These are phyloP conservation scores for Barbatosphaeria neglecta DNA, from an alignment of 495 filamentous ascomycete species.

Conservation along the genomic window DNA sequence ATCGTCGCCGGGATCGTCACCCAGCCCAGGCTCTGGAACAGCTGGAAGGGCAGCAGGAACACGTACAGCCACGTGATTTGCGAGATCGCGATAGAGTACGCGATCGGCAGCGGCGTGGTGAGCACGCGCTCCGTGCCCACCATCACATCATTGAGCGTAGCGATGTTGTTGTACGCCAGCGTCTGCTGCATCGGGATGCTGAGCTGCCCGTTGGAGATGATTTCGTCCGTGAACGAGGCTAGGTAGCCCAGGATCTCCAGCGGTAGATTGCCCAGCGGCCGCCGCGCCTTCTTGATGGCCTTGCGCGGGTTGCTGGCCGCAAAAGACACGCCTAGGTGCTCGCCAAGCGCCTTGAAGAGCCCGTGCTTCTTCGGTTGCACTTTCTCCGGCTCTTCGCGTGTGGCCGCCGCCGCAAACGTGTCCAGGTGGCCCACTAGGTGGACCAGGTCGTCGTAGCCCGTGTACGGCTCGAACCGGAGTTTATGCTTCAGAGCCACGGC, in stretches of 20 bases:
- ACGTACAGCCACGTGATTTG: conserved; percentile 88
- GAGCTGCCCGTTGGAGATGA: conserved; percentile 43
- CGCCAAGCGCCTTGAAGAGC: conserved; percentile 52
- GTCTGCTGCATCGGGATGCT: conserved; percentile 37
- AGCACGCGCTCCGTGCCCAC: conserved; percentile 70
- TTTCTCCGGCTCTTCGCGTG: conserved; percentile 34
- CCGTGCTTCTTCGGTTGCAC: conserved; percentile 26
- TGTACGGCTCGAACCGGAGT: conserved; percentile 79
- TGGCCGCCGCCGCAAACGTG: conserved; percentile 61
- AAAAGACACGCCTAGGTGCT: conserved; percentile 60
- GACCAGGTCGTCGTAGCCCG: conserved; percentile 57
- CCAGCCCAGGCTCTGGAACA: conserved; percentile 51
- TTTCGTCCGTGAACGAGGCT: conserved; percentile 50
- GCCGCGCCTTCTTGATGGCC: conserved; percentile 51
- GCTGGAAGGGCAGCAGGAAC: conserved; percentile 73
- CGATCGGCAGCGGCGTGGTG: conserved; percentile 72
- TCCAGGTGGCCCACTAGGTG: conserved; percentile 48
- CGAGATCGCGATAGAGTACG: conserved; percentile 74
- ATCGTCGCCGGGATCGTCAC: conserved; percentile 79
- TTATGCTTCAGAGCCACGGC: conserved; percentile 69
- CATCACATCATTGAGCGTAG: conserved; percentile 58
- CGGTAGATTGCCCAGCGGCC: conserved; percentile 60
- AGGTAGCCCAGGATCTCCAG: conserved; percentile 68
- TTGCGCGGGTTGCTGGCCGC: conserved; percentile 64
- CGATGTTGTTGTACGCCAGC: conserved; percentile 37